These are phyloP conservation scores for Colletotrichum horii DNA, from an alignment of 2,329 filamentous ascomycete genomes.

Conservation along the genomic window DNA sequence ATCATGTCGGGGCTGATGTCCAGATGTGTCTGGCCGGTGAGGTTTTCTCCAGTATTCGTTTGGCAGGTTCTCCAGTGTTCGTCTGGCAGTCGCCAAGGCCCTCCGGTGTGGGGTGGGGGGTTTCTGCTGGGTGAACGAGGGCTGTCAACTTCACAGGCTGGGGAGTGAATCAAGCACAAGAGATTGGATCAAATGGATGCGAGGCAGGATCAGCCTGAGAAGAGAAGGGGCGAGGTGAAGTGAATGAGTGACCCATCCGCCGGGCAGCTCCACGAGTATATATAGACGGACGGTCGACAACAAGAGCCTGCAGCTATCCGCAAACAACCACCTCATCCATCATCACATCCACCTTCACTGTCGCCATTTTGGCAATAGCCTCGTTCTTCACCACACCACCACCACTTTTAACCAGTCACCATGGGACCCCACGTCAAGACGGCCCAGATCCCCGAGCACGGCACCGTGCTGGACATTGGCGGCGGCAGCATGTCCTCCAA, in stretches of 20 bases:
- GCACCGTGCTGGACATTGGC: slow-evolving; percentile 42
- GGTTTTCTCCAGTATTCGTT: not conserved
- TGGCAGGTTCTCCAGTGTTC: not conserved
- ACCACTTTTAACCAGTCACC: not conserved
- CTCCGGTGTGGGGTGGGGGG: not conserved
- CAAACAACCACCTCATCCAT: not conserved
- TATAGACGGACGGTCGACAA: not conserved
- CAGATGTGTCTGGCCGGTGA: not conserved
- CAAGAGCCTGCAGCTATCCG: not conserved
- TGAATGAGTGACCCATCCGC: not conserved
- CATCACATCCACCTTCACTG: not conserved
- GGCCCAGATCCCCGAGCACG: slow-evolving; percentile 28
- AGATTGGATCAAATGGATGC: not conserved
- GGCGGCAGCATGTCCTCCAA: slow-evolving; percentile 36
- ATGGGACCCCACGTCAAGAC: not conserved
- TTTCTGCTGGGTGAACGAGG: not conserved
- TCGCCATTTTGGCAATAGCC: not conserved
- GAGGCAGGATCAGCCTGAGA: not conserved
- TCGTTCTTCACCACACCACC: not conserved
- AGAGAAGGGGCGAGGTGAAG: not conserved
- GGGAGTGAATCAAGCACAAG: not conserved
- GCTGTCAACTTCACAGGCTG: not conserved
- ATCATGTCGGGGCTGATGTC: not conserved
- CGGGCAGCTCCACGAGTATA: not conserved
- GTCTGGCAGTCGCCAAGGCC: not conserved